Evolutionary conservation across 106 monocot species (phyloP).

Genomic region (Dendrobium catenatum): DNA sequence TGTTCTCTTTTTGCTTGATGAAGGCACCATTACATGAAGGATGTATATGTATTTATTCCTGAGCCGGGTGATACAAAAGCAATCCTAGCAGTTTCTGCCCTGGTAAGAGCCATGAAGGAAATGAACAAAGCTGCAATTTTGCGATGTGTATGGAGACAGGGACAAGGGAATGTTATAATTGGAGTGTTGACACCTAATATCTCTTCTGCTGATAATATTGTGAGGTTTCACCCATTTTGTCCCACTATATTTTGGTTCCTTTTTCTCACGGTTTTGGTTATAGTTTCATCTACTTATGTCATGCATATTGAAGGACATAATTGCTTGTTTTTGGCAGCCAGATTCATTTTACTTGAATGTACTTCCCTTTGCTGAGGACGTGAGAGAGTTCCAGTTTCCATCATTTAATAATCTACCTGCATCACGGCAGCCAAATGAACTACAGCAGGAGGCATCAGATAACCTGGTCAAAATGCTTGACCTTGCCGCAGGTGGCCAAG

Average conservation of each 20-base stretch:
- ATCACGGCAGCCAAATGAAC: conserved; percentile 57
- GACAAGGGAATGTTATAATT: conserved; percentile 73
- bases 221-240: conserved; percentile 24
- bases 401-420: conserved; percentile 69
- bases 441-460: conserved; percentile 84
- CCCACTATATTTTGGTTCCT: conserved; percentile 3
- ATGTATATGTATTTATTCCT: conserved; percentile 76
- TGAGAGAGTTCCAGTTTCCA: conserved; percentile 91
- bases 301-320: background rate
- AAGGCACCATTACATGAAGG: conserved; percentile 97
- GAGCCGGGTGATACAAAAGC: conserved; percentile 86
- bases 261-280: background rate
- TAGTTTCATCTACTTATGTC: conserved; percentile 1
- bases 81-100: conserved; percentile 60
- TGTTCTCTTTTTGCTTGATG: conserved; percentile 16
- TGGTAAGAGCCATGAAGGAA: conserved; percentile 90
- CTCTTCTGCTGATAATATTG: conserved; percentile 54
- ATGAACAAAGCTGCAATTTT: conserved; percentile 89
- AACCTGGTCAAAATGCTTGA: conserved; percentile 72
- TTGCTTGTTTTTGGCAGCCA: conserved; percentile 40
- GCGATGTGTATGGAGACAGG: conserved; percentile 89
- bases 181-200: conserved; percentile 85
- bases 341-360: conserved; percentile 97
- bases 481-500: conserved; percentile 47
- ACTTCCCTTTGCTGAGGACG: conserved; percentile 97